Base-by-base conservation (phyloP, 2,329 filamentous ascomycete genomes). In the Clarireedia sp. region DNA sequence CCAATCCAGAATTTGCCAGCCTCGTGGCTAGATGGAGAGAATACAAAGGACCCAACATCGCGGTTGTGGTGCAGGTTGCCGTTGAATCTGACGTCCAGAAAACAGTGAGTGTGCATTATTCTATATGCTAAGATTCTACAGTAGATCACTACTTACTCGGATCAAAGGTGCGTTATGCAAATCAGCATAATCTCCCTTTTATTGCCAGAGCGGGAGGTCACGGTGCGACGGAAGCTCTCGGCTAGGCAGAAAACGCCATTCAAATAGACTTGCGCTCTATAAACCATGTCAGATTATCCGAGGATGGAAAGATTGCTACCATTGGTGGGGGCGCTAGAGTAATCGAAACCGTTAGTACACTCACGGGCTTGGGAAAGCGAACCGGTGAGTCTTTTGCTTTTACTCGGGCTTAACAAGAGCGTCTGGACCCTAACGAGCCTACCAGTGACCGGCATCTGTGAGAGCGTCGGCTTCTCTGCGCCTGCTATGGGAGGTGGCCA, bases 141-240 rank as follows among this genome's bases (percentile, higher is more conserved):
- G 6, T 38, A 16, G 37, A 40, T 9, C 1, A 41, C 10, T 3
- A 26, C 48, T 40, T 24, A 50, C 33, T 10, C 7, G 36, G 8
- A 17, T 21, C 43, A 12, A 12, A 56, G 56, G 9, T 53, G 7
- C 47, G n/a, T 16, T 53, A 52, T 49, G 37, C 48, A 14, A 49
- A 45, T n/a, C 3, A 36, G 10, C 26, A 56, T 24, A 44, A 17
- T 16, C 44, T 47, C 24, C 43, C 33, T 23, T 55, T 53, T 12
- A 72, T 82, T 2, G 74, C 77, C 0, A 74, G 71, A 63, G 79
- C 76, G 60, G 75, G 76, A 16, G 72, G 70, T 2, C 80, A 83
- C 56, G 79, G 78, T 2, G 69, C 74, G 7, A 58, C 37, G 24
- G 33, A 16, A 3, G 55, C 47, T 38, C 43, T 60, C 8, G 40